These are phyloP conservation scores for Blastobotrys persicus DNA, from an alignment of 1,139 yeast genomes.

Conservation along the genomic window DNA sequence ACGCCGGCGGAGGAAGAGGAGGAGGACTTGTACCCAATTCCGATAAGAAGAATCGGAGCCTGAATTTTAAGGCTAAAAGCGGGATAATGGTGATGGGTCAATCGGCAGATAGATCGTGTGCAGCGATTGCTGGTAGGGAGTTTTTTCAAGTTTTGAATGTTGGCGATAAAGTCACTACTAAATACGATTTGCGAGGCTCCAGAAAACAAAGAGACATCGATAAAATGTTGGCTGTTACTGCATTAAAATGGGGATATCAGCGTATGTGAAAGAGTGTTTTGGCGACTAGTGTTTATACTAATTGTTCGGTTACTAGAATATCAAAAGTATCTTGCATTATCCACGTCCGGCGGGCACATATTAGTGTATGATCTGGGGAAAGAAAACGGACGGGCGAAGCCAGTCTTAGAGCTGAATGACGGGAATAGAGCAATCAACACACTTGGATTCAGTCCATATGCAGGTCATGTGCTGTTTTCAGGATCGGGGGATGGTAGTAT, in stretches of 20 bases:
- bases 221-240: constrained; percentile 35
- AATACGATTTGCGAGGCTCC: constrained; percentile 25
- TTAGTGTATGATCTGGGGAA: constrained; percentile 46
- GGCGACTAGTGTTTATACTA: not conserved
- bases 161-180: constrained; percentile 21
- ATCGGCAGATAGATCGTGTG: constrained; percentile 29
- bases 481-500: constrained; percentile 93
- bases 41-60: constrained; percentile 17
- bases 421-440: constrained; percentile 83
- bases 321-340: constrained; percentile 30
- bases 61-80: constrained; percentile 27
- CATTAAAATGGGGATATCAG: constrained; percentile 40
- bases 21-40: constrained; percentile 17
- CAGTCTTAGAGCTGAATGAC: constrained; percentile 48
- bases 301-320: constrained; percentile 15
- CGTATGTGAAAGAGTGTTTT: constrained; percentile 17
- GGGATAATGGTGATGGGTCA: constrained; percentile 34
- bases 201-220: constrained; percentile 30
- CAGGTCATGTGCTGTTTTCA: constrained; percentile 61
- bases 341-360: constrained; percentile 38
- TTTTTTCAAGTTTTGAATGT: constrained; percentile 33
- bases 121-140: constrained; percentile 37
- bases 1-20: constrained; percentile 9
- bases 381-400: constrained; percentile 40
- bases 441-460: constrained; percentile 61